Conservation (phyloP, 495 filamentous ascomycete species). For the Bathelium albidoporum region DNA sequence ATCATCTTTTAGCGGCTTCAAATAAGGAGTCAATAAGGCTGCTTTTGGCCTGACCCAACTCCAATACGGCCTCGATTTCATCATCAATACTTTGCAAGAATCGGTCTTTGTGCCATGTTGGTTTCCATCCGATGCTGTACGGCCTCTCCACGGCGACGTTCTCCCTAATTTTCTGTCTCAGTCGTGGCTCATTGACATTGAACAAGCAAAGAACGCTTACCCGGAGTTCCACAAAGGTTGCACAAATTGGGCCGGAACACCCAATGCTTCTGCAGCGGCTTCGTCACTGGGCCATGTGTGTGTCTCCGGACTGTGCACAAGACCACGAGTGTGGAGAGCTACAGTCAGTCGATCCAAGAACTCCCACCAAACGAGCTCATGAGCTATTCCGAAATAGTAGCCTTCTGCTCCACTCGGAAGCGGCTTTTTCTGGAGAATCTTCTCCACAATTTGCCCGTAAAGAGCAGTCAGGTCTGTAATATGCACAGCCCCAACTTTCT, state of each 20-base stretch:
- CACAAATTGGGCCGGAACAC: background rate
- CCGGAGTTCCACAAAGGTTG: slow-evolving; percentile 5
- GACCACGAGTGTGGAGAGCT: background rate
- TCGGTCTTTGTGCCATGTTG: background rate
- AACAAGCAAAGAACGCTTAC: slow-evolving; percentile 12
- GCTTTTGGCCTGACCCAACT: background rate
- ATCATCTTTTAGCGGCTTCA: background rate
- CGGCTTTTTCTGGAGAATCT: background rate
- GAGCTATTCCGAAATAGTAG: background rate
- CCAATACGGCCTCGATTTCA: background rate
- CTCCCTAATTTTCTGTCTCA: background rate
- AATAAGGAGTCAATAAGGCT: slow-evolving; percentile 1
- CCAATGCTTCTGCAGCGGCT: background rate
- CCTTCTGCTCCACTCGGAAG: background rate
- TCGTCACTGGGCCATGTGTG: background rate
- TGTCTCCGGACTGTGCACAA: background rate
- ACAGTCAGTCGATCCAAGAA: background rate
- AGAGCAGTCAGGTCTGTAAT: background rate
- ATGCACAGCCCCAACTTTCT: background rate
- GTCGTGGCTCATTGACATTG: background rate
- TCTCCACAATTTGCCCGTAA: background rate
- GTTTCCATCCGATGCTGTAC: background rate
- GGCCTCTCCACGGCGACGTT: background rate
- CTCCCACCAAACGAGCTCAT: background rate
- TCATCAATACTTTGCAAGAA: background rate